Evolutionary conservation across 495 filamentous ascomycete genomes (phyloP), one percentile per base, ranked within the genome.

Genomic region (Clavariopsis aquatica): DNA sequence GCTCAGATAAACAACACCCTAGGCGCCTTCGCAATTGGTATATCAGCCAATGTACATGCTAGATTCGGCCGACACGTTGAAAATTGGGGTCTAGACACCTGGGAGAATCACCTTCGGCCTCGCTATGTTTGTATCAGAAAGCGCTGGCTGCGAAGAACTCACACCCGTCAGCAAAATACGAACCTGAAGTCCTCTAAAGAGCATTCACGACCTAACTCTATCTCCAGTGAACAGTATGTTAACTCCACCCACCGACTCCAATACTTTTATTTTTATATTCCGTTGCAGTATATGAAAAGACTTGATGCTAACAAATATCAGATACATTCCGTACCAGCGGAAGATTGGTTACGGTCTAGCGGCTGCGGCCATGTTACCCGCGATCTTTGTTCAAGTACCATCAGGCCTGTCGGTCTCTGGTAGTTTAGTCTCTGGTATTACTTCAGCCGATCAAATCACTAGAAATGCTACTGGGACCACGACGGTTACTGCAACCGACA

Each of bases 321-420:
- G 38, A 43, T 66, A 62, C 29, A 54, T 62, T 23, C 63, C 70
- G 0, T 28, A 51, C 28, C 24, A 41, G 9, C 72, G 74, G 23
- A 57, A 88, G 27, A 74, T 84, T 20, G 82, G 82, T 23, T 85
- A 94, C 71, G 91, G 91, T 1, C 81, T 96, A 15, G 92, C 93
- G 0, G 93, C 92, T 1, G 90, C 91, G 0, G 89, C 90, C 7
- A 89, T 98, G 77, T 77, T 98, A 0, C 93, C 93, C 0, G 93
- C 90, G 4, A 96, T 98, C 64, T 96, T 96, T 69, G 93, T 98
- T 5, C 90, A 94, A 56, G 94, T 98, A 5, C 93, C 93, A 1
- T 92, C 88, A 15, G 93, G 93, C 3, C 81, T 98, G 13, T 91
- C 94, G 0, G 92, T 91, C 4, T 85, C 85, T 29, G 93, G 93